phyloP scores from a whole-genome alignment of 2,329 filamentous ascomycete genomes.

The Scedosporium boydii region DNA sequence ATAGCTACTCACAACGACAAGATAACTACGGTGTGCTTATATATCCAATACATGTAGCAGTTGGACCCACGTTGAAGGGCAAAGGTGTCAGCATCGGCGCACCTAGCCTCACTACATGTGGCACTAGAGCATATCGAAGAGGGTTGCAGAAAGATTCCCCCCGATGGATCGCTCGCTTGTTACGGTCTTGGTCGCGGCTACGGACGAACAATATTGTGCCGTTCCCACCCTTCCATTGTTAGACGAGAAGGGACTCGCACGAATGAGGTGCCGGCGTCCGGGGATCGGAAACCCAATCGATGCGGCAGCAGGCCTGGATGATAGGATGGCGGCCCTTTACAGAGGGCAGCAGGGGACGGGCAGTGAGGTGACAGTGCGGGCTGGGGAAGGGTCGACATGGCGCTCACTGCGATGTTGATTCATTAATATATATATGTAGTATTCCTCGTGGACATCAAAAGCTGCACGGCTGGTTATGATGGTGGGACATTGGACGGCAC shows the following conservation, averaged over 20 bases:
- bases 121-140: not conserved
- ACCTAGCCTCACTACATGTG: not conserved
- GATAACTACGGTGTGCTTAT: too few relatives aligned
- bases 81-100: not conserved
- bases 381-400: too few relatives aligned
- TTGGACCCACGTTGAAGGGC: not conserved
- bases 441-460: not conserved
- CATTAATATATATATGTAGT: too few relatives aligned
- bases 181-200: not conserved
- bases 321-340: too few relatives aligned
- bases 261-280: not conserved
- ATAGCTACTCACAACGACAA: not conserved
- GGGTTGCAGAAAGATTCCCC: not conserved
- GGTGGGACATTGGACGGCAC: not conserved
- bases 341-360: too few relatives aligned
- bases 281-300: not conserved
- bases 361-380: too few relatives aligned
- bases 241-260: not conserved
- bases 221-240: not conserved
- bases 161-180: not conserved
- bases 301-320: not conserved
- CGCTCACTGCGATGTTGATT: too few relatives aligned
- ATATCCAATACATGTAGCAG: not conserved
- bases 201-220: not conserved
- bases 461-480: not conserved